Evolutionary conservation across 2,329 filamentous ascomycete genomes (phyloP), one percentile per base, ranked within the genome.

Genomic region (Penicillium sp.): DNA sequence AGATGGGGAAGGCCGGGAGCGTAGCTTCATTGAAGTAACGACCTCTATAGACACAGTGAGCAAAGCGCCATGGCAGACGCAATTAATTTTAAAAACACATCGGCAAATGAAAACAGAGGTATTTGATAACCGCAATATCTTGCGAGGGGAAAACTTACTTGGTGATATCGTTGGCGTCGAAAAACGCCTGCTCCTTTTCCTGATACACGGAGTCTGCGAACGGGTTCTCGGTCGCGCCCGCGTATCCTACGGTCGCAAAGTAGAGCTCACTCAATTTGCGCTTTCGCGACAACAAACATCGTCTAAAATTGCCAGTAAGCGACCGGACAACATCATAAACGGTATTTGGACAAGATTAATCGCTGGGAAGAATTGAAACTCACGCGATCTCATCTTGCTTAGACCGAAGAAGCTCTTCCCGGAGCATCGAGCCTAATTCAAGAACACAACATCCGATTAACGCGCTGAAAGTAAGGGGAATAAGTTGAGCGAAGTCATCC

Each of bases 261-360:
- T 91, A 96, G 72, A 97, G 86, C 82, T 95, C 91, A 78, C 90
- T 90, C 77, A 97, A 86, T 85, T 96, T 96, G 79, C 92, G 89
- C 87, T 96, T 95, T 80, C 91, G 90, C 85, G 91, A 92, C 80
- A 85, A 86, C 84, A 91, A 87, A 85, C 81, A 82, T 74, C 75
- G 77, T 76, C 81, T 83, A 71, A 68, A 76, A 78, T 68, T 71
- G 64, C 62, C 69, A 70, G 69, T 79, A 67, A 79, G 77, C 74
- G 69, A 75, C 66, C 71, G 69, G 66, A 67, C 62, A 54, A 66
- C 65, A 69, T 64, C 61, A 67, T 55, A 64, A 48, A 56, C 60
- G 41, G 15, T 8, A 38, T 44, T 59, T 58, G 58, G 69, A 58
- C 60, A 64, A 41, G 67, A 64, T 67, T 54, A 65, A 64, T 72